Evolutionary conservation across 1,284 basidiomycete genomes (phyloP), one percentile per base, ranked within the genome.

Genomic region (Polyporus tsugae): DNA sequence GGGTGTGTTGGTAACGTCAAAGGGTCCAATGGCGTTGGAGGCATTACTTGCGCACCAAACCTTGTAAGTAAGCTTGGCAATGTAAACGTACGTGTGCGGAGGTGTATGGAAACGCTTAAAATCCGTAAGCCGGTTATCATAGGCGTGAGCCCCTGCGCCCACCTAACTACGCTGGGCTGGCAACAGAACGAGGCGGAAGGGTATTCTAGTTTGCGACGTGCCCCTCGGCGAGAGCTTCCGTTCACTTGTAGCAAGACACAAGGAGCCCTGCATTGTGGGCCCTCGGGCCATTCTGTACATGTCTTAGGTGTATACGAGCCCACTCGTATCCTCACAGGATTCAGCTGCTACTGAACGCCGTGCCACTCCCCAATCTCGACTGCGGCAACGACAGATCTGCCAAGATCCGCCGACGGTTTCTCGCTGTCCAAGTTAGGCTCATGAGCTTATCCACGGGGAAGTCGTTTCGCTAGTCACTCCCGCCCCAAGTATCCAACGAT

Each of bases 261-360:
- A 39, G 58, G 41, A 60, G 58, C 6, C 58, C 22, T 17, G 10
- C 38, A 41, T 39, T 11, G 38, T 60, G 38, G 15, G 25, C 22
- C 58, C 58, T 17, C 38, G 58, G 38, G 58, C 36, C 38, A 41
- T 38, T 42, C 58, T 60, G 58, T n/a, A n/a, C n/a, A n/a, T n/a
- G n/a, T 42, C 58, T 39, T 39, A 6, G 55, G 55, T 35, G 55
- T 58, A 58, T n/a, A n/a, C n/a, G n/a, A n/a, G 9, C 29, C 35
- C 19, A 59, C 22, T 38, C 58, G 13, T 22, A 22, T 39, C 41
- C 58, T 22, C 58, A 29, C 7, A 36, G 9, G 44, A 38, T 57
- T 67, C 66, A 64, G 44, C 46, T 60, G 58, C 41, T 67, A 64
- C 62, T 67, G 58, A 64, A 67, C 66, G 66, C 66, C 62, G 62